These are phyloP conservation scores for Hypericum androsaemum DNA, from an alignment of 345 rosid species.

Conservation along the genomic window DNA sequence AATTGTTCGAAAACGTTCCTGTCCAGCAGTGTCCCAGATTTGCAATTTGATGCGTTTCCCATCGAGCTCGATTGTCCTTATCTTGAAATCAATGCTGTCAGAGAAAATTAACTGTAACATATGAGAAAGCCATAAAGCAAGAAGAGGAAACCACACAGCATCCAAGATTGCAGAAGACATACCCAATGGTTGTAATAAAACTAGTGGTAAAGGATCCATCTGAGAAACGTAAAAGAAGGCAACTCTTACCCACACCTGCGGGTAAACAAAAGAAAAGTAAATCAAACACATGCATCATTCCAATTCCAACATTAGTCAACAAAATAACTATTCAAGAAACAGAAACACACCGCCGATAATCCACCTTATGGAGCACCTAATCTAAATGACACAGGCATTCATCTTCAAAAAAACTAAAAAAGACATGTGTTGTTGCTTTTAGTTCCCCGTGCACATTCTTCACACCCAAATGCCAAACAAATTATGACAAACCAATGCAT, in stretches of 20 bases:
- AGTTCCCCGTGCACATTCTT: no score
- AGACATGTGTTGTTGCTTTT: no score
- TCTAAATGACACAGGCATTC: no score
- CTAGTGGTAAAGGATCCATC: conserved; percentile 5
- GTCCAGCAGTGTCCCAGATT: conserved; percentile 2
- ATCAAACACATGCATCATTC: background rate
- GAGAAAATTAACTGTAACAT: background rate
- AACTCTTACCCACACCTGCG: conserved; percentile 4
- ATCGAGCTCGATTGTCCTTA: conserved; percentile 56
- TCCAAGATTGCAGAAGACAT: conserved; percentile 8
- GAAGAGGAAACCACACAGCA: background rate
- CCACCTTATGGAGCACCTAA: no score
- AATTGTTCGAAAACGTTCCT: conserved; percentile 2
- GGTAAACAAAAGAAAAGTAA: background rate
- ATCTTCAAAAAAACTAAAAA: no score
- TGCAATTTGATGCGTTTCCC: conserved; percentile 1
- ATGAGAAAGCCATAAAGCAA: background rate
- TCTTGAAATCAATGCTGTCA: conserved; percentile 2
- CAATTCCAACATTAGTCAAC: background rate
- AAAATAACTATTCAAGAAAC: background rate
- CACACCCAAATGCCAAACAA: no score
- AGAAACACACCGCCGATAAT: no score
- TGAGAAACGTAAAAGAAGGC: conserved; percentile 3
- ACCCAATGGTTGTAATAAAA: conserved; percentile 3
- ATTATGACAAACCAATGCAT: no score